Evolutionary conservation across 805 yeast genomes (phyloP).

Genomic region (Wickerhamiella qilinensis): DNA sequence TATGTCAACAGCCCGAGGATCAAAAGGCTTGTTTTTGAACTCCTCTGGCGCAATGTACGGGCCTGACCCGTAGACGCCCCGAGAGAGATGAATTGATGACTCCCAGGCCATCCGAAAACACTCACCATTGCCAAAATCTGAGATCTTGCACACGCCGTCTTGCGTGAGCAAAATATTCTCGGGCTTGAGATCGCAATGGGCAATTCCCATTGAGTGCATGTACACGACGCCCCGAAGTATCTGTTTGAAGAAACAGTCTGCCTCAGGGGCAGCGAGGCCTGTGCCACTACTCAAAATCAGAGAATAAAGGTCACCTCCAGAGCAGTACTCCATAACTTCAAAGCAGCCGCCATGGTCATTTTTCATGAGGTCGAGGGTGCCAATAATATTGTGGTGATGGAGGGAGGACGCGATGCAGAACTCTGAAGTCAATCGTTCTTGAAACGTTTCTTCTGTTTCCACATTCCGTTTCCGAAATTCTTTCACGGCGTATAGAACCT

Average conservation of each 20-base stretch:
- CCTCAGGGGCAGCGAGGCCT: slow-evolving; percentile 44
- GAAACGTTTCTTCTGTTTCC: slow-evolving; percentile 41
- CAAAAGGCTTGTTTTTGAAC: slow-evolving; percentile 40
- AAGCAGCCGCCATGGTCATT: slow-evolving; percentile 56
- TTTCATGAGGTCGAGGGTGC: slow-evolving; percentile 65
- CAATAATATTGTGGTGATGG: slow-evolving; percentile 60
- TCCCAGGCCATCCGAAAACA: slow-evolving; percentile 90
- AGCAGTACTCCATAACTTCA: slow-evolving; percentile 92
- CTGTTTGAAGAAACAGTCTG: slow-evolving; percentile 85
- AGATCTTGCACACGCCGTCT: slow-evolving; percentile 48
- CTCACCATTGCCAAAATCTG: slow-evolving; percentile 85
- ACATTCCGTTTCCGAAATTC: slow-evolving; percentile 48
- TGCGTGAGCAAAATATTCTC: slow-evolving; percentile 64
- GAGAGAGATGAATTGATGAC: slow-evolving; percentile 43
- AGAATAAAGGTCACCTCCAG: slow-evolving; percentile 66
- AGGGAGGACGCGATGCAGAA: slow-evolving; percentile 72
- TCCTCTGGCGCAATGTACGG: slow-evolving; percentile 93
- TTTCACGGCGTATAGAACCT: slow-evolving; percentile 52
- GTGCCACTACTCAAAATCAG: slow-evolving; percentile 37
- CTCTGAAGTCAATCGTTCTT: slow-evolving; percentile 70
- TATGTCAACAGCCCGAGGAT: slow-evolving; percentile 66
- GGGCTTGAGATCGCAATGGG: slow-evolving; percentile 85
- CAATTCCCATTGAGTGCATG: slow-evolving; percentile 83
- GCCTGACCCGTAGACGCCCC: slow-evolving; percentile 75
- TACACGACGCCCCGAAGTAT: slow-evolving; percentile 64